Conservation (phyloP, 768 basidiomycete species). For the Tylopilus plumbeoviolaceoides region DNA sequence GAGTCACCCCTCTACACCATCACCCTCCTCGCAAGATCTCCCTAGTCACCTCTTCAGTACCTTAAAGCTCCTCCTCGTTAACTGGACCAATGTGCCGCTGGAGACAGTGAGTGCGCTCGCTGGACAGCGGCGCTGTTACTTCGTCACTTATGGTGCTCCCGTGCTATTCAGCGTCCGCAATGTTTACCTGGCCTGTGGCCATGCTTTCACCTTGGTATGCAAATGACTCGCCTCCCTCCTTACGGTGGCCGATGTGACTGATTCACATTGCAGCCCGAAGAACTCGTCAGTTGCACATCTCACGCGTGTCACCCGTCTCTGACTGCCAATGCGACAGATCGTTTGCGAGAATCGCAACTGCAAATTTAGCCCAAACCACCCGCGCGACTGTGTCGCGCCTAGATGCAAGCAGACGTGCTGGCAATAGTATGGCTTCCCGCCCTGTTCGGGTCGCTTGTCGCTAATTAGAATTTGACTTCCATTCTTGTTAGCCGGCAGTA, state of each 20-base stretch:
- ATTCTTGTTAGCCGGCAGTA: conserved; percentile 35
- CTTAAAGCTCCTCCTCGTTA: background rate
- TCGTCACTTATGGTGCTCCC: background rate
- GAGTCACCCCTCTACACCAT: conserved; percentile 12
- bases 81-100: conserved; percentile 43
- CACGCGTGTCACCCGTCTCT: conserved; percentile 3
- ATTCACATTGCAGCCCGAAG: conserved; percentile 33
- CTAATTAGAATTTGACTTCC: conserved; percentile 1
- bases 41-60: conserved; percentile 7
- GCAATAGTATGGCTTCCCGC: conserved; percentile 40
- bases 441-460: conserved; percentile 8
- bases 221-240: background rate
- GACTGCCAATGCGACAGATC: conserved; percentile 34
- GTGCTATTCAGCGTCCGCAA: conserved; percentile 38
- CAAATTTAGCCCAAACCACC: conserved; percentile 54
- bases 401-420: conserved; percentile 42
- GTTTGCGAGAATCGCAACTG: conserved; percentile 43
- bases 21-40: background rate
- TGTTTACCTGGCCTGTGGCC: conserved; percentile 46
- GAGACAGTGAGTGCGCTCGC: conserved; percentile 43
- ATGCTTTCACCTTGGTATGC: conserved; percentile 41
- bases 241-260: conserved; percentile 5
- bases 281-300: conserved; percentile 24
- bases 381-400: conserved; percentile 37
- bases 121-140: background rate